These are phyloP conservation scores for Lepiota venenata DNA, from an alignment of 768 basidiomycete genomes.

Conservation along the genomic window DNA sequence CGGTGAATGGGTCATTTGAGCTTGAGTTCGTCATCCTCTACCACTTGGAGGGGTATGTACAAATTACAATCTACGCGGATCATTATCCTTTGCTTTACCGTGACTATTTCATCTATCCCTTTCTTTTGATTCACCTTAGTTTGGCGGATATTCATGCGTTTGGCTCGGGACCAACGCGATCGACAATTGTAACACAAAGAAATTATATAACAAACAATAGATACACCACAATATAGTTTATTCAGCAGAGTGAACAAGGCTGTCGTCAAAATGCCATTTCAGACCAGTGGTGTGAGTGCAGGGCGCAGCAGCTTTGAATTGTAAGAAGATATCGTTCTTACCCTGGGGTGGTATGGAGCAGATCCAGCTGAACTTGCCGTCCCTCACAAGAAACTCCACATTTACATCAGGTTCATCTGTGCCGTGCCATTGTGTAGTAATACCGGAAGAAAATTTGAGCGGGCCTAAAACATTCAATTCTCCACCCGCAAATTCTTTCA, in stretches of 20 bases:
- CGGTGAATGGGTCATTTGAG: no score
- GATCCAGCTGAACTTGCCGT: conserved; percentile 32
- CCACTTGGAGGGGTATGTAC: no score
- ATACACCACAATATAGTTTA: no score
- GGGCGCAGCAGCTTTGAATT: conserved; percentile 34
- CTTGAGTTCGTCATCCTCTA: no score
- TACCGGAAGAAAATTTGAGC: conserved; percentile 23
- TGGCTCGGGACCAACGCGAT: no score
- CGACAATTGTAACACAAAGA: no score
- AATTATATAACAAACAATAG: no score
- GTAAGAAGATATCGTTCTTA: conserved; percentile 31
- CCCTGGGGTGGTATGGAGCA: conserved; percentile 26
- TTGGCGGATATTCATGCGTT: no score
- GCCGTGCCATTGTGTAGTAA: conserved; percentile 37
- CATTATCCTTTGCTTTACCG: no score
- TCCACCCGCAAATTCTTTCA: conserved; percentile 9
- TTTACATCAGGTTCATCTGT: conserved; percentile 28
- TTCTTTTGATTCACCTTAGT: no score
- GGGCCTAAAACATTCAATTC: conserved; percentile 14
- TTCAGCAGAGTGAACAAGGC: background rate
- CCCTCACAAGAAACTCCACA: conserved; percentile 23
- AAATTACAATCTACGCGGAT: no score
- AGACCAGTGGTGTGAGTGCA: conserved; percentile 20
- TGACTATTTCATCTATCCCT: no score
- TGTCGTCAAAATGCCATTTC: background rate